Conservation (phyloP, 177 flowering plant genomes). For the Vitis hybrid region DNA sequence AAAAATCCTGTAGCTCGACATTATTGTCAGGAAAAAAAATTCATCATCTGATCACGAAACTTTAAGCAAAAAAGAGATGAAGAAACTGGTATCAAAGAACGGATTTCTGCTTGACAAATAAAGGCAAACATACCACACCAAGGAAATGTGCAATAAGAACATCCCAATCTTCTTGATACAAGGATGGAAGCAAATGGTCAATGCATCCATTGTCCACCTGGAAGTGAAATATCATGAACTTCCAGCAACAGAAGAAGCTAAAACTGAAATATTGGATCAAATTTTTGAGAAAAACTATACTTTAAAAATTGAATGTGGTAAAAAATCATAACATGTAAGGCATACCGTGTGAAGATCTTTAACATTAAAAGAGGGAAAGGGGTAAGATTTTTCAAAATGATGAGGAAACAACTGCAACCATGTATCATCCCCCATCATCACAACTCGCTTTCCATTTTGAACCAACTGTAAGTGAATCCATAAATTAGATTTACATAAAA, state of each 20-base stretch:
- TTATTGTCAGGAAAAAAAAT: too few relatives aligned
- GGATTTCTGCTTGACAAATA: not conserved
- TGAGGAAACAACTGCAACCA: conserved; percentile 93
- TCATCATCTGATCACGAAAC: too few relatives aligned
- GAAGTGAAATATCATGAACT: conserved; percentile 11
- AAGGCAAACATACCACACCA: conserved; percentile 76
- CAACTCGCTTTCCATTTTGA: conserved; percentile 74
- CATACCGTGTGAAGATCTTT: conserved; percentile 94
- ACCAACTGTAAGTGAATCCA: conserved; percentile 48
- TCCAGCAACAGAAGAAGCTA: not conserved
- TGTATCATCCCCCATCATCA: conserved; percentile 99
- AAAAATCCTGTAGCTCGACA: too few relatives aligned
- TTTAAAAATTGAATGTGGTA: not conserved
- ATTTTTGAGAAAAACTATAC: not conserved
- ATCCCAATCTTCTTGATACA: conserved; percentile 87
- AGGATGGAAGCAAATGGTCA: conserved; percentile 73
- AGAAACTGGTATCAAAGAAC: too few relatives aligned
- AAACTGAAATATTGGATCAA: not conserved
- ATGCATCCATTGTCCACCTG: conserved; percentile 97
- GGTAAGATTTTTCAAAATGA: conserved; percentile 76
- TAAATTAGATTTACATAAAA: conserved; percentile 5
- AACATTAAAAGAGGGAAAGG: conserved; percentile 95
- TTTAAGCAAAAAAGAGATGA: too few relatives aligned
- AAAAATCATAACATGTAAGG: not conserved
- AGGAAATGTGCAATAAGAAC: conserved; percentile 99